These are phyloP conservation scores for Extremus antarcticus DNA, from an alignment of 495 filamentous ascomycete species.

Conservation along the genomic window DNA sequence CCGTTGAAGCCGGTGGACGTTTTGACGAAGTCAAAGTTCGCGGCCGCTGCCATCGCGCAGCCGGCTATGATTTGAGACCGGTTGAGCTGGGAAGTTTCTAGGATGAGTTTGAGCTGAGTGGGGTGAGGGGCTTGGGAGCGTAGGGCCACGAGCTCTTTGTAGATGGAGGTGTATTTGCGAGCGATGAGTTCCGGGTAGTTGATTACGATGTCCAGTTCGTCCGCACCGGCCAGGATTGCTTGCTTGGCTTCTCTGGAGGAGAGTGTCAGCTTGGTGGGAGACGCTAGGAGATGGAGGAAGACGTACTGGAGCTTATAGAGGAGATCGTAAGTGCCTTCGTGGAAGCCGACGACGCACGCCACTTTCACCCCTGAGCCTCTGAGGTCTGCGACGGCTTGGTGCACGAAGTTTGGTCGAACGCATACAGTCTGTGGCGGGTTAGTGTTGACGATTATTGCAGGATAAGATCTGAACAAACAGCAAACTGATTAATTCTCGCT, in stretches of 20 bases:
- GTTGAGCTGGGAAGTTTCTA: slow-evolving; percentile 52
- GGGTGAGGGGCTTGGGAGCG: slow-evolving; percentile 40
- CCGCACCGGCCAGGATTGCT: slow-evolving; percentile 48
- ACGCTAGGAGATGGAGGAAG: not conserved
- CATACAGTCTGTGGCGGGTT: slow-evolving; percentile 47
- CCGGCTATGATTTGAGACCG: slow-evolving; percentile 48
- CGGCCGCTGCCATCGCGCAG: slow-evolving; percentile 45
- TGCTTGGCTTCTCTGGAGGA: slow-evolving; percentile 38
- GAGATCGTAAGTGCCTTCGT: slow-evolving; percentile 48
- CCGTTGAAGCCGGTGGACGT: slow-evolving; percentile 61
- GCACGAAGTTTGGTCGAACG: slow-evolving; percentile 44
- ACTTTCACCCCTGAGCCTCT: slow-evolving; percentile 40
- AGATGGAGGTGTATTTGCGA: slow-evolving; percentile 40
- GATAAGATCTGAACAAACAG: slow-evolving; percentile 28
- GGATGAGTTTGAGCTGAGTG: slow-evolving; percentile 50
- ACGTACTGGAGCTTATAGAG: slow-evolving; percentile 39
- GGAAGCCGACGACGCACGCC: slow-evolving; percentile 59
- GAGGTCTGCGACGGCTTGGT: slow-evolving; percentile 43
- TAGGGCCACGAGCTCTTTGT: slow-evolving; percentile 46
- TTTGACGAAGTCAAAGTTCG: slow-evolving; percentile 57
- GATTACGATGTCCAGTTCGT: slow-evolving; percentile 59
- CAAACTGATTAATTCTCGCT: slow-evolving; percentile 48
- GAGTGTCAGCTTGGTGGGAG: not conserved
- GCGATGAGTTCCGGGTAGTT: slow-evolving; percentile 45
- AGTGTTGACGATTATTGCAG: slow-evolving; percentile 13